Evolutionary conservation across 441 rosid species (phyloP).

Genomic region (Kokia cookei): DNA sequence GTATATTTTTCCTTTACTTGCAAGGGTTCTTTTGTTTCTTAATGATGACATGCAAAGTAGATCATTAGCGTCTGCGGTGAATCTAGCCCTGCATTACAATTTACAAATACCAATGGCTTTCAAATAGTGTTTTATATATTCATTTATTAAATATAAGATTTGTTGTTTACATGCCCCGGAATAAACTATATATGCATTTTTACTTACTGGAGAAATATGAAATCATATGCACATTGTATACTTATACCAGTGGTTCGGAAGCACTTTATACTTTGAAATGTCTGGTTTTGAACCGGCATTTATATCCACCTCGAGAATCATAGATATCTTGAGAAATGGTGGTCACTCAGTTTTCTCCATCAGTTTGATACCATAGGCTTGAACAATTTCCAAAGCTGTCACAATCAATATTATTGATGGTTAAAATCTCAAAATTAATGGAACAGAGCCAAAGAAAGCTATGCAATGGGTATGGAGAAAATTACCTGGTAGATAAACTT

Average conservation of each 20-base stretch:
- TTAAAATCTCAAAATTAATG: background rate
- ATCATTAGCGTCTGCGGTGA: too few relatives aligned
- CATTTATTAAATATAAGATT: too few relatives aligned
- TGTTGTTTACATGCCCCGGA: too few relatives aligned
- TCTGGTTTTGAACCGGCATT: background rate
- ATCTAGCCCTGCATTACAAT: too few relatives aligned
- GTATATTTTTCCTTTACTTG: background rate
- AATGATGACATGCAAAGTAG: too few relatives aligned
- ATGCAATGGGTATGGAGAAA: background rate
- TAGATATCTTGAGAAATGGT: background rate
- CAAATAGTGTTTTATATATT: too few relatives aligned
- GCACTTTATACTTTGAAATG: background rate
- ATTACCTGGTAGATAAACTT: slow-evolving; percentile 84
- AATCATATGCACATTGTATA: background rate
- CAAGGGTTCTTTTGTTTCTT: too few relatives aligned
- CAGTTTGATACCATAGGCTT: slow-evolving; percentile 71
- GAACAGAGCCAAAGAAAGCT: background rate
- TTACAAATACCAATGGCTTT: too few relatives aligned
- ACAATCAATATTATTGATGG: slow-evolving; percentile 2
- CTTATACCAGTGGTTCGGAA: too few relatives aligned
- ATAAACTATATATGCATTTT: background rate
- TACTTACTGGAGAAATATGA: background rate
- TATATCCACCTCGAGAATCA: background rate
- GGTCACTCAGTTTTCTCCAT: slow-evolving; percentile 53
- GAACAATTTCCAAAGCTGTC: slow-evolving; percentile 78